Evolutionary conservation across 495 filamentous ascomycete species (phyloP).

Genomic region (Daldinia loculata): DNA sequence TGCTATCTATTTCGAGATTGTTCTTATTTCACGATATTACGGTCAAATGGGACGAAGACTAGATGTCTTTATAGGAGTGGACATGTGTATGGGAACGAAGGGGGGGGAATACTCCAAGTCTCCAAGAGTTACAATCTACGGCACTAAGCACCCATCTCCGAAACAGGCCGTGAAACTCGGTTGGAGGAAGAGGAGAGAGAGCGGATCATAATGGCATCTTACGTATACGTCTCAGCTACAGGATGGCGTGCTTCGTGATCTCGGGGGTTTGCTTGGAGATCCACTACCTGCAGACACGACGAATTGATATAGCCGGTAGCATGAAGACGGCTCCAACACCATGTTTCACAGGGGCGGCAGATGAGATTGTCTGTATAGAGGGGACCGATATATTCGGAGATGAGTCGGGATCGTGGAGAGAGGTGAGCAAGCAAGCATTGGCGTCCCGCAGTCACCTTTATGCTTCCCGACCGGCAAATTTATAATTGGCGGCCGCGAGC

Average conservation of each 20-base stretch:
- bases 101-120: background rate
- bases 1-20: background rate
- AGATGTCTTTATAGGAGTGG: slow-evolving; percentile 3
- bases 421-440: background rate
- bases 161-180: slow-evolving; percentile 13
- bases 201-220: slow-evolving; percentile 28
- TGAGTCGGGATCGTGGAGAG: slow-evolving; percentile 26
- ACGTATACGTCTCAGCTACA: slow-evolving; percentile 15
- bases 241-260: slow-evolving; percentile 30
- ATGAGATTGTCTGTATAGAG: slow-evolving; percentile 13
- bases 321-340: slow-evolving; percentile 17
- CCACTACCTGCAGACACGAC: no score
- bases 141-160: slow-evolving; percentile 14
- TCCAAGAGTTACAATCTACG: background rate
- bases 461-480: slow-evolving; percentile 28
- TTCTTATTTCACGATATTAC: background rate
- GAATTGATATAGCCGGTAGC: slow-evolving; percentile 32
- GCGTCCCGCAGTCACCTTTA: slow-evolving; percentile 20
- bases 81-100: background rate
- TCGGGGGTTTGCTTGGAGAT: background rate
- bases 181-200: slow-evolving; percentile 31
- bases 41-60: background rate
- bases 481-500: slow-evolving; percentile 24
- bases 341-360: slow-evolving; percentile 27
- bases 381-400: slow-evolving; percentile 17